Conservation (phyloP, 352 stramenopile genomes). For the Nothophytophthora sp. region DNA sequence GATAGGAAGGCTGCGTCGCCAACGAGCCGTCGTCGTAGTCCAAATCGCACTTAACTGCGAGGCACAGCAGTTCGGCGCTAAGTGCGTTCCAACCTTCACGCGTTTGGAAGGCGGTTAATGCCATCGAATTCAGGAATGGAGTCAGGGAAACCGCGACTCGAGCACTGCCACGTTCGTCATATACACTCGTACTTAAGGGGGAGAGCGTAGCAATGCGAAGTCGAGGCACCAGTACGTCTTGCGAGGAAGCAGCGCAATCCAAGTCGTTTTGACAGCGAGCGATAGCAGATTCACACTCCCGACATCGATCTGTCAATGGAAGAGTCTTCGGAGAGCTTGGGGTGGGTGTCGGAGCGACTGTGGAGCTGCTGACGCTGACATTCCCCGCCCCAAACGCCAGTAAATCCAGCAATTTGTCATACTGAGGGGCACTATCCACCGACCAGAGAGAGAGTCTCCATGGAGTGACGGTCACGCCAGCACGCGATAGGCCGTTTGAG, state of each 20-base stretch:
- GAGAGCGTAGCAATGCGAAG: too few species aligned
- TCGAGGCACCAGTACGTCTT: too few species aligned
- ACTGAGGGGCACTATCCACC: neutral
- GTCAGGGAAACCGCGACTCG: too few species aligned
- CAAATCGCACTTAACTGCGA: too few species aligned
- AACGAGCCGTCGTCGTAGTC: constrained; percentile 11
- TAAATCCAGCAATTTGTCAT: constrained; percentile 10
- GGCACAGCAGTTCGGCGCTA: too few species aligned
- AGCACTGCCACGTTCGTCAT: too few species aligned
- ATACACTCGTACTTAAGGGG: too few species aligned
- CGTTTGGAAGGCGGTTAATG: too few species aligned
- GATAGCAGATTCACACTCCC: constrained; percentile 3
- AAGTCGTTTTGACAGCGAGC: constrained; percentile 1
- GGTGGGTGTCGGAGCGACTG: neutral
- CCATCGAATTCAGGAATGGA: too few species aligned
- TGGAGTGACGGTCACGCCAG: neutral
- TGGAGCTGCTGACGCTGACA: neutral
- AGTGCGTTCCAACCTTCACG: too few species aligned
- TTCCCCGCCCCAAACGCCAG: constrained; percentile 4
- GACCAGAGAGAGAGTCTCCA: constrained; percentile 1
- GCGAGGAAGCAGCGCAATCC: constrained; percentile 3
- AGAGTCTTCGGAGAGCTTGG: neutral
- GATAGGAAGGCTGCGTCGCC: neutral
- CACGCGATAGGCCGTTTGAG: neutral
- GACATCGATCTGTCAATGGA: constrained; percentile 1